Evolutionary conservation across 805 yeast species (phyloP).

Genomic region (Soucietia sequanensis): DNA sequence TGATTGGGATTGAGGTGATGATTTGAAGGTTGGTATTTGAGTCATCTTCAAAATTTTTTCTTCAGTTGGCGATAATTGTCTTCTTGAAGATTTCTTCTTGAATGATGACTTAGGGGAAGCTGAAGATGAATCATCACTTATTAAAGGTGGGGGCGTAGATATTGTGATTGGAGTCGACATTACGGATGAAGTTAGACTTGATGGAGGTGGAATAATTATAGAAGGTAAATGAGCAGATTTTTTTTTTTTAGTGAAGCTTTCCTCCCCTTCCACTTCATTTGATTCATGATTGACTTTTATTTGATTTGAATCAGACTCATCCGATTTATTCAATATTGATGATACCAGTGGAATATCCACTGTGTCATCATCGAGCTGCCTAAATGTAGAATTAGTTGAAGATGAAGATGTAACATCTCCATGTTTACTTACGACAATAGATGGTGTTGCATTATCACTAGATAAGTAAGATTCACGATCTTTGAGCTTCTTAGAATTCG

Average conservation of each 20-base stretch:
- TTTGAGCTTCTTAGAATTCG: too few species aligned
- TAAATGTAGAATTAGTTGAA: conserved; percentile 17
- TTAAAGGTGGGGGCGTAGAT: conserved; percentile 2
- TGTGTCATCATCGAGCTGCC: conserved; percentile 10
- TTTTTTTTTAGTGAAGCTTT: neutral
- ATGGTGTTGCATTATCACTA: conserved; percentile 8
- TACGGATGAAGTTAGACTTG: conserved; percentile 2
- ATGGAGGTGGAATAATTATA: neutral
- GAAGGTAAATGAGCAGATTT: neutral
- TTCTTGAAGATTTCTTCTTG: conserved; percentile 11
- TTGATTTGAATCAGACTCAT: neutral
- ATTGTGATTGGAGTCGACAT: conserved; percentile 1
- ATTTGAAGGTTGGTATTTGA: conserved; percentile 22
- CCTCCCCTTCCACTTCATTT: neutral
- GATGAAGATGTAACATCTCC: conserved; percentile 13
- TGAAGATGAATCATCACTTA: neutral
- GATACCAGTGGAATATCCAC: neutral
- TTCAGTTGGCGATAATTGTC: conserved; percentile 22
- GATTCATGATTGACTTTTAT: neutral
- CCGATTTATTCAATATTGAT: neutral
- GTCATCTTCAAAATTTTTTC: conserved; percentile 22
- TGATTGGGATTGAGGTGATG: neutral
- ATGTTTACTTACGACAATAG: conserved; percentile 17
- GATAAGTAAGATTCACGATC: neutral
- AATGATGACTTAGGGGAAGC: conserved; percentile 2